Conservation (phyloP, 176 grass and related monocot species). For the Cenchrus fungigraminus region DNA sequence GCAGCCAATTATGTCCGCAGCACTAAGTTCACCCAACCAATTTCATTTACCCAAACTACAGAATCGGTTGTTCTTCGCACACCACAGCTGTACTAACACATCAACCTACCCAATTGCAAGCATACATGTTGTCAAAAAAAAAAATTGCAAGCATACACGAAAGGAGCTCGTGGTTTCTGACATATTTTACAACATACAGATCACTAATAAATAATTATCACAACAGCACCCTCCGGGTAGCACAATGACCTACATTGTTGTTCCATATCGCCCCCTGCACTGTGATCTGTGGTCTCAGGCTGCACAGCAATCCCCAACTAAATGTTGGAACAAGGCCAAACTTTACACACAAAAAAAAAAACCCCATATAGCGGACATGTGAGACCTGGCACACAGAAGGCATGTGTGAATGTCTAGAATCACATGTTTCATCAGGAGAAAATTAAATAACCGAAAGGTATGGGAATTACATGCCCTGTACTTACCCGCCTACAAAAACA, state of each 20-base stretch:
- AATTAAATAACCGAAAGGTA: neutral
- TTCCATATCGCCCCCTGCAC: neutral
- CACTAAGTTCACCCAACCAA: neutral
- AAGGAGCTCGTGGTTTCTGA: constrained; percentile 17
- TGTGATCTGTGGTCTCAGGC: too few relatives aligned
- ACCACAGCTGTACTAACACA: neutral
- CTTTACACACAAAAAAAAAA: constrained; percentile 4
- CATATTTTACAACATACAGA: constrained; percentile 40
- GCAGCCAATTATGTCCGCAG: too few relatives aligned
- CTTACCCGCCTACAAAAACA: constrained; percentile 23
- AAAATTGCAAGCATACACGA: neutral
- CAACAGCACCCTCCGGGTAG: neutral
- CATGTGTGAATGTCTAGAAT: constrained; percentile 1
- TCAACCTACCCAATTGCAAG: neutral
- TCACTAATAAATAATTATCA: neutral
- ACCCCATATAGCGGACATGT: too few relatives aligned
- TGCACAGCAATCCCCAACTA: constrained; percentile 21
- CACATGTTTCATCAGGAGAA: neutral
- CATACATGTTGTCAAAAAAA: neutral
- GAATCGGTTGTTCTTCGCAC: neutral
- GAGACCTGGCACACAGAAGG: constrained; percentile 25
- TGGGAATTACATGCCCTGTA: neutral
- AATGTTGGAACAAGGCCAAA: constrained; percentile 34
- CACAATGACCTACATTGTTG: neutral
- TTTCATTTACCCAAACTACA: neutral